Evolutionary conservation across 768 basidiomycete species (phyloP), one percentile per base, ranked within the genome.

Genomic region (Coprinopsis sp.): DNA sequence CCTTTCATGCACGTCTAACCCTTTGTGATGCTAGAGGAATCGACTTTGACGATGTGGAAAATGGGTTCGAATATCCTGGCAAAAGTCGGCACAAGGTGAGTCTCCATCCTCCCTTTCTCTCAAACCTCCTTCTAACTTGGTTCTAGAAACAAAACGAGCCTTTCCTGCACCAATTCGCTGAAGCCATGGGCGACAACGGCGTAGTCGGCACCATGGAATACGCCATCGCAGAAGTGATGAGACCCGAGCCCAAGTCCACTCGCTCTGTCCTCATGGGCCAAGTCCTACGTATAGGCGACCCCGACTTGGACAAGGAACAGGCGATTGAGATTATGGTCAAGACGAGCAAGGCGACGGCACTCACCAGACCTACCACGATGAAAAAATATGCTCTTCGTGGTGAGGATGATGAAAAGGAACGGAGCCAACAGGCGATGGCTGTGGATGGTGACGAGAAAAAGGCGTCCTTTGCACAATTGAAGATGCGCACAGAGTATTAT

Each of bases 31-130:
- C 27, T 53, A 94, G 91, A n/a, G 91, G 92, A 4, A 74, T 92
- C 33, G 89, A 92, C 63, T 94, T 95, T 64, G 89, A 78, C 51
- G 88, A 91, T 55, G 81, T 83, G 29, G 77, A 81, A 16, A 64
- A 77, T 11, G 76, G 65, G 1, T 87, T 76, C 58, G 60, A 68
- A 8, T 84, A 91, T 59, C 74, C 82, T 42, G 67, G 79, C 51
- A 94, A 95, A 61, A 70, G 79, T 5, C 47, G 69, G 3, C 77
- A 81, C 42, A 95, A 95, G 77, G 94, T 91, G 52, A 10, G n/a
- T 5, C 22, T 13, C 24, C 53, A 8, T 8, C 14, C 27, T 28
- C 19, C 24, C 42, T 23, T 5, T 10, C 21, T 14, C 21, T 5
- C 12, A 7, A 12, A 19, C 33, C 14, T n/a, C 21, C 25, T 21